Conservation (phyloP, 441 rosid genomes). For the Erysimum cheiri region DNA sequence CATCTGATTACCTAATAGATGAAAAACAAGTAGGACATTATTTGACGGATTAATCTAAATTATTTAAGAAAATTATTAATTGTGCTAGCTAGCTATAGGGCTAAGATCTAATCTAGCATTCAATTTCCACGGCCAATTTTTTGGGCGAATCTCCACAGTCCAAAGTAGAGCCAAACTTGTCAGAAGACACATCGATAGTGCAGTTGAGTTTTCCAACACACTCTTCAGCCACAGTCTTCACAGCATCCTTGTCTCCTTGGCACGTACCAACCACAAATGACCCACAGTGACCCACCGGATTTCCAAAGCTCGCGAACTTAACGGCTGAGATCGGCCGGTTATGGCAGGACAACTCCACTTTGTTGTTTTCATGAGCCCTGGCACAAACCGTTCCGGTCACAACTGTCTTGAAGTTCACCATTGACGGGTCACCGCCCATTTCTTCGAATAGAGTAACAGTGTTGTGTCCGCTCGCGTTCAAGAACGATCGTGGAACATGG, state of each 20-base stretch:
- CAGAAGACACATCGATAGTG: slow-evolving; percentile 40
- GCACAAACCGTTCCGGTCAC: slow-evolving; percentile 52
- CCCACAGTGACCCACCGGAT: slow-evolving; percentile 47
- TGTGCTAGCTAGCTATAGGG: slow-evolving; percentile 36
- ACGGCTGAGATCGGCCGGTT: slow-evolving; percentile 44
- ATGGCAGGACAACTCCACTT: slow-evolving; percentile 49
- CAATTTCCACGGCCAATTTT: slow-evolving; percentile 38
- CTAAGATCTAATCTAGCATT: slow-evolving; percentile 37
- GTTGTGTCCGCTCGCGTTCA: slow-evolving; percentile 40
- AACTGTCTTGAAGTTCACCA: slow-evolving; percentile 48
- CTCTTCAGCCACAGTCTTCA: slow-evolving; percentile 23
- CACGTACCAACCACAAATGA: slow-evolving; percentile 38
- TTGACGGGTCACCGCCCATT: slow-evolving; percentile 52
- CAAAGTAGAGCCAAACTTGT: slow-evolving; percentile 39
- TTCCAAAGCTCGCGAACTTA: slow-evolving; percentile 55
- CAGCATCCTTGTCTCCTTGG: slow-evolving; percentile 41
- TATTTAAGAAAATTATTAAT: slow-evolving; percentile 27
- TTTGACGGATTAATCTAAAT: slow-evolving; percentile 25
- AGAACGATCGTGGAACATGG: slow-evolving; percentile 54
- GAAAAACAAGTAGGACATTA: slow-evolving; percentile 15
- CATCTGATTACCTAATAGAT: background rate
- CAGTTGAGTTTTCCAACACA: slow-evolving; percentile 45
- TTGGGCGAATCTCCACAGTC: slow-evolving; percentile 38
- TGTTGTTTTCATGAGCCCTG: slow-evolving; percentile 39
- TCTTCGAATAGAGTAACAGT: slow-evolving; percentile 55